Conservation (phyloP, 2,329 filamentous ascomycete genomes). For the Myotisia sp. region DNA sequence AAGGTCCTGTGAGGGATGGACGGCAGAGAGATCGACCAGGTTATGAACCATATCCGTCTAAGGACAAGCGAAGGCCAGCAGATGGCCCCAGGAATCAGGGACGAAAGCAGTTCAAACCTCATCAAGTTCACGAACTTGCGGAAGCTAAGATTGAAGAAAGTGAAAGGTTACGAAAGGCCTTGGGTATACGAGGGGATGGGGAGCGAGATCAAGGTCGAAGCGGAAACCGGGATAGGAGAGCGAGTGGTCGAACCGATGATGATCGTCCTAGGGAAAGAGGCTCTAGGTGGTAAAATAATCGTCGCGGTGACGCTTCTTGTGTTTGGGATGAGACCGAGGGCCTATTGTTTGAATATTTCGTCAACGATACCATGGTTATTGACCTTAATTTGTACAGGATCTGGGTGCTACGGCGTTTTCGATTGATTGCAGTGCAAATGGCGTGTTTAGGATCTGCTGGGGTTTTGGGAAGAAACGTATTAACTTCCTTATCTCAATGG, state of each 20-base stretch:
- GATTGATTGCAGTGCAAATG: too few species aligned
- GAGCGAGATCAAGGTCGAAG: conserved; percentile 2
- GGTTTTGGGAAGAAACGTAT: too few species aligned
- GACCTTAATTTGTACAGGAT: too few species aligned
- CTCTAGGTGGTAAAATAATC: too few species aligned
- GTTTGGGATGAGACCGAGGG: too few species aligned
- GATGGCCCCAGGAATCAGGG: conserved; percentile 20
- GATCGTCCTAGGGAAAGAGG: too few species aligned
- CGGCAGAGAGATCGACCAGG: conserved; percentile 5
- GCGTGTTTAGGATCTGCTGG: too few species aligned
- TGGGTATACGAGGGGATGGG: conserved; percentile 55
- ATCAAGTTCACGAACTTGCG: conserved; percentile 92
- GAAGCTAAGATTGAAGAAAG: conserved; percentile 94
- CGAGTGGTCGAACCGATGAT: background rate
- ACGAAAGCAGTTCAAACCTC: conserved; percentile 56
- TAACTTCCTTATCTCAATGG: too few species aligned
- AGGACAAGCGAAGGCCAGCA: conserved; percentile 9
- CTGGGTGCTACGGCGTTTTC: too few species aligned
- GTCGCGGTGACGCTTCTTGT: too few species aligned
- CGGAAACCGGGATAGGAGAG: conserved; percentile 3
- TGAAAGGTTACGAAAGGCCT: conserved; percentile 68
- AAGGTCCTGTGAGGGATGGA: background rate
- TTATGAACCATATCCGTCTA: conserved; percentile 3
- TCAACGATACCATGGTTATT: too few species aligned
- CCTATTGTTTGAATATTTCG: too few species aligned